Evolutionary conservation across 139 green algal genomes (phyloP).

Genomic region (Desmodesmus armatus): DNA sequence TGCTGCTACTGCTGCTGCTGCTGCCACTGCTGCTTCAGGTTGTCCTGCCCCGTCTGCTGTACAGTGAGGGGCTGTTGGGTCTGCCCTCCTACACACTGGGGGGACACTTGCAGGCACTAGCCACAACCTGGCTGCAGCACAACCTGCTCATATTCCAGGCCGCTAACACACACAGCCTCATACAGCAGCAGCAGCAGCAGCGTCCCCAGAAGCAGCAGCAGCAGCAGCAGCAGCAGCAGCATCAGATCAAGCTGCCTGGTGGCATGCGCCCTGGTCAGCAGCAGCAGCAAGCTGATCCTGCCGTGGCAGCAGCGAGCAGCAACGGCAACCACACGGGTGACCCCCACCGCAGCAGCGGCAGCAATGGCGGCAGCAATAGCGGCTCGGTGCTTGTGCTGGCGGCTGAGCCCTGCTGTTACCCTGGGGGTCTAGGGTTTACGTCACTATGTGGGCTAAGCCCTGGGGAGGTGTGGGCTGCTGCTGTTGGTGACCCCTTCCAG

Average conservation of each 20-base stretch:
- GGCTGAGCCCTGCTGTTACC: conserved; percentile 5
- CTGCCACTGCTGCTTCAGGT: too few species aligned
- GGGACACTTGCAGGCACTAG: conserved; percentile 12
- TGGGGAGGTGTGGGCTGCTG: conserved; percentile 15
- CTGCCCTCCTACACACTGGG: conserved; percentile 4
- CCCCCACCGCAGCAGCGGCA: not conserved
- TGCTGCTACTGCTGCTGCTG: too few species aligned
- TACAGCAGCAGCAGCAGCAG: conserved; percentile 23
- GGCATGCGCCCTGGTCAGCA: too few species aligned
- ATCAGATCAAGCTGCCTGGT: not conserved
- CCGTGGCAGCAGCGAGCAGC: not conserved
- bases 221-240: conserved; percentile 23
- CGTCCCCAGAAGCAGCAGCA: not conserved
- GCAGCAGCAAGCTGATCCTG: not conserved
- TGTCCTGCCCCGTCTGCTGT: conserved; percentile 38
- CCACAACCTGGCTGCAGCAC: conserved; percentile 33
- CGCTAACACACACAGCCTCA: not conserved
- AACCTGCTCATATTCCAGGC: conserved; percentile 26
- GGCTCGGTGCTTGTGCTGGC: not conserved
- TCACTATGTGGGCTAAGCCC: conserved; percentile 12
- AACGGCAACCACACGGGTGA: not conserved
- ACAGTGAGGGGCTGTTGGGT: conserved; percentile 33
- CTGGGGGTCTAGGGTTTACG: conserved; percentile 33
- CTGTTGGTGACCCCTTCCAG: conserved; percentile 39
- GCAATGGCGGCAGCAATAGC: conserved; percentile 18